phyloP scores from a whole-genome alignment of 2,329 filamentous ascomycete species.

The Talaromyces atroroseus region DNA sequence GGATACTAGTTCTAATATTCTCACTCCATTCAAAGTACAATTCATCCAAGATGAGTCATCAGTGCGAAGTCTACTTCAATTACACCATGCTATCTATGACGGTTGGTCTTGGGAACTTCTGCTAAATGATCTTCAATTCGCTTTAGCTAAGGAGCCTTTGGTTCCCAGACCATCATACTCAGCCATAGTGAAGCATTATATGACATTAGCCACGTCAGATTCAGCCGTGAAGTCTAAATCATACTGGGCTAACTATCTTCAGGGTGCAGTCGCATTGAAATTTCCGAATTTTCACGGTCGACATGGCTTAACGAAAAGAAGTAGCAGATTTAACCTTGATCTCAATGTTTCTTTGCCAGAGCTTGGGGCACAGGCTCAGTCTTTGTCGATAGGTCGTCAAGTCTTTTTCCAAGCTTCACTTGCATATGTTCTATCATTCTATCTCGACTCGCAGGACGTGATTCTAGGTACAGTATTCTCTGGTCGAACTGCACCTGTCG shows the following conservation, averaged over 20 bases:
- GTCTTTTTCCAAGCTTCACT: slow-evolving; percentile 71
- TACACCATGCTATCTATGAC: slow-evolving; percentile 85
- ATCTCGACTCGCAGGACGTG: slow-evolving; percentile 62
- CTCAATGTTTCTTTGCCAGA: slow-evolving; percentile 32
- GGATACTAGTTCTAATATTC: slow-evolving; percentile 32
- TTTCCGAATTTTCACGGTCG: slow-evolving; percentile 56
- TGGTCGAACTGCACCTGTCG: slow-evolving; percentile 67
- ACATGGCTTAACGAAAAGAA: slow-evolving; percentile 21
- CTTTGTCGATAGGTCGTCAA: slow-evolving; percentile 56
- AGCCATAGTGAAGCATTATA: slow-evolving; percentile 51
- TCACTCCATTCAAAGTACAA: slow-evolving; percentile 61
- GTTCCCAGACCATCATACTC: slow-evolving; percentile 54
- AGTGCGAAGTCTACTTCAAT: slow-evolving; percentile 44
- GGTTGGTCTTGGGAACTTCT: slow-evolving; percentile 86
- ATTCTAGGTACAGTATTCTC: slow-evolving; percentile 76
- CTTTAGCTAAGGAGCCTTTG: slow-evolving; percentile 39
- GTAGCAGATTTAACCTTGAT: slow-evolving; percentile 22
- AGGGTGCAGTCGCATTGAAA: slow-evolving; percentile 48
- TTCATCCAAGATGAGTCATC: slow-evolving; percentile 32
- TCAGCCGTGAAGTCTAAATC: slow-evolving; percentile 42
- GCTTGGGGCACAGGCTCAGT: slow-evolving; percentile 34
- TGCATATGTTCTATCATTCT: slow-evolving; percentile 58
- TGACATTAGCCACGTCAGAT: slow-evolving; percentile 20
- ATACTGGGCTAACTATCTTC: slow-evolving; percentile 67
- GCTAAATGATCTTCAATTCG: slow-evolving; percentile 56